Conservation (phyloP, 495 filamentous ascomycete species). For the Penicillium nucicola region DNA sequence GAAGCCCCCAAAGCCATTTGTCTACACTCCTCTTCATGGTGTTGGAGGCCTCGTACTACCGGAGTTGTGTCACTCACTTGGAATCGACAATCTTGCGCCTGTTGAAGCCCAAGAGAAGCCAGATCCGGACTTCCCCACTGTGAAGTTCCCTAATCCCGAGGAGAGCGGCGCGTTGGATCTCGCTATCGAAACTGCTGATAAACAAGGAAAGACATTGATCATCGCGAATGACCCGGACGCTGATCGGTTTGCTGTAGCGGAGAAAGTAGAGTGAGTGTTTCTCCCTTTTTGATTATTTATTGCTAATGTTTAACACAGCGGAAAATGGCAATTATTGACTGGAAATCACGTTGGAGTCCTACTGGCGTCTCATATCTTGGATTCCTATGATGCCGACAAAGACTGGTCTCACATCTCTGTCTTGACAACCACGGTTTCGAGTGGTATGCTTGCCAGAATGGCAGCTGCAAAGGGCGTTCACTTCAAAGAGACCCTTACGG, state of each 20-base stretch:
- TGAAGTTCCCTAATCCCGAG: constrained; percentile 70
- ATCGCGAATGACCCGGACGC: constrained; percentile 72
- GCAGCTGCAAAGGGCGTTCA: constrained; percentile 53
- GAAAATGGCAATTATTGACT: constrained; percentile 61
- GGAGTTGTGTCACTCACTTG: constrained; percentile 41
- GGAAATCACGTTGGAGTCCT: constrained; percentile 69
- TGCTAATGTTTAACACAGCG: constrained; percentile 17
- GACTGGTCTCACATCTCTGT: constrained; percentile 46
- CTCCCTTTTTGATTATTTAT: not conserved
- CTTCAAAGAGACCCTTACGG: constrained; percentile 65
- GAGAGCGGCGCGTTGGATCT: constrained; percentile 67
- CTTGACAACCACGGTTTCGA: constrained; percentile 63
- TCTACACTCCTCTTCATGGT: constrained; percentile 72
- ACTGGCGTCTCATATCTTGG: constrained; percentile 56
- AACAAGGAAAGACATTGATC: constrained; percentile 46
- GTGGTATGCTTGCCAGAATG: constrained; percentile 61
- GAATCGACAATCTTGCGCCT: constrained; percentile 39
- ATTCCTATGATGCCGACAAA: constrained; percentile 29
- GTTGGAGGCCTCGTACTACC: constrained; percentile 55
- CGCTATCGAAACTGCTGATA: constrained; percentile 54
- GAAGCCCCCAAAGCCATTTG: constrained; percentile 40
- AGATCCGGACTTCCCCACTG: constrained; percentile 68
- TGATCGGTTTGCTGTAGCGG: constrained; percentile 66
- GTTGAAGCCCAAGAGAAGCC: constrained; percentile 54
- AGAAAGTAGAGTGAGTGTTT: constrained; percentile 49